A percentile compares a stretch with the other conserved stretches of the same genome.
These are phyloP conservation scores for Penicillium italicum DNA, from an alignment of 2,329 filamentous ascomycete species.

Conservation along the genomic window DNA sequence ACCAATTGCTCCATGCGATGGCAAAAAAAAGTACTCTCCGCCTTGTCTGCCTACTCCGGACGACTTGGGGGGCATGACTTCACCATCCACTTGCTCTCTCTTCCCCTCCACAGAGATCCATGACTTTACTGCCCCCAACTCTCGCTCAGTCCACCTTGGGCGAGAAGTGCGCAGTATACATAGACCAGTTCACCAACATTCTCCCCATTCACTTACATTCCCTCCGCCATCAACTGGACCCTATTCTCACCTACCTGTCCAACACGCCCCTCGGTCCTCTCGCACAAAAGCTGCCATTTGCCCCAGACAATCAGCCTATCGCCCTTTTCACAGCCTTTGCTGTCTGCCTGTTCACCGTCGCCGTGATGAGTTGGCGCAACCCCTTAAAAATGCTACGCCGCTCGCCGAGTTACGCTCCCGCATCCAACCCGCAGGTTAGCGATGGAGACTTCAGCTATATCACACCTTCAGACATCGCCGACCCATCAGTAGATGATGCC, in stretches of 20 bases:
- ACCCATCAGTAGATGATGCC: conserved; percentile 29
- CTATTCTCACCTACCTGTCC: conserved; percentile 23
- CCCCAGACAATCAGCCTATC: conserved; percentile 20
- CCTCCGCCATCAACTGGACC: conserved; percentile 31
- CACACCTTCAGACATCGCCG: conserved; percentile 35
- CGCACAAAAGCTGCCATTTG: conserved; percentile 22
- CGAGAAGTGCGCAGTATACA: conserved; percentile 41
- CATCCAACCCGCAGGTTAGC: conserved; percentile 34
- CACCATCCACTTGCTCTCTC: conserved; percentile 10
- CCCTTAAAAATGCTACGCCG: conserved; percentile 34
- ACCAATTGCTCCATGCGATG: conserved; percentile 7
- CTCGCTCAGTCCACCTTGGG: conserved; percentile 39
- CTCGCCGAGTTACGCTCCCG: conserved; percentile 28
- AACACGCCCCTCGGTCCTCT: conserved; percentile 24
- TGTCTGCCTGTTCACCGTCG: conserved; percentile 28
- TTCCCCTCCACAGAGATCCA: conserved; percentile 26
- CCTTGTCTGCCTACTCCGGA: conserved; percentile 23
- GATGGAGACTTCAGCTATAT: conserved; percentile 42
- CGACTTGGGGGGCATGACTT: conserved; percentile 17
- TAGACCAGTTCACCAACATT: conserved; percentile 34
- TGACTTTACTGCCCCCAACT: conserved; percentile 39
- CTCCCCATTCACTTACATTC: conserved; percentile 33
- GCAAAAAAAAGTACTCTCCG: conserved; percentile 29
- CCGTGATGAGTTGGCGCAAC: conserved; percentile 37
- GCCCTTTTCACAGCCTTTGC: conserved; percentile 28